Evolutionary conservation across 2,329 filamentous ascomycete species (phyloP).

Genomic region (Chaetomium strumarium): DNA sequence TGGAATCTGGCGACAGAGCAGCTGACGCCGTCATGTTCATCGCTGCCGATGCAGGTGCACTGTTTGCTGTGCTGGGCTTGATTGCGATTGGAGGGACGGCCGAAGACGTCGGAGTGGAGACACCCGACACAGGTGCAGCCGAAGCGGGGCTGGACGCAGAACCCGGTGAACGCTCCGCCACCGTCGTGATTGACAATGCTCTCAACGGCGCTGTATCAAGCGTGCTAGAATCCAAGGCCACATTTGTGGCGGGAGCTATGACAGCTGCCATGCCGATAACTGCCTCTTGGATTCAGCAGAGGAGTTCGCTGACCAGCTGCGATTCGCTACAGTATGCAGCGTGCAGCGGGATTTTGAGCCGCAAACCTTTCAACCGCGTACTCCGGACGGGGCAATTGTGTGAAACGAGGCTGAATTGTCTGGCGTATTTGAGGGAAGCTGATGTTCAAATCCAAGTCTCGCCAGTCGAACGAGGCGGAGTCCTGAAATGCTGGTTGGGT

Average conservation of each 20-base stretch:
- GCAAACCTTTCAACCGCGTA: not conserved
- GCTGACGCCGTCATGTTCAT: conserved; percentile 43
- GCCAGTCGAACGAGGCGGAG: not conserved
- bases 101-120: conserved; percentile 21
- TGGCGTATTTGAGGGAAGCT: not conserved
- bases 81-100: conserved; percentile 24
- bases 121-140: conserved; percentile 20
- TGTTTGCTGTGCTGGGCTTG: conserved; percentile 21
- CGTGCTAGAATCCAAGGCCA: not conserved
- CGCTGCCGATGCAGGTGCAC: conserved; percentile 10
- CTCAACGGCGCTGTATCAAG: not conserved
- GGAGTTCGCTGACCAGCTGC: not conserved
- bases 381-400: not conserved
- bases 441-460: not conserved
- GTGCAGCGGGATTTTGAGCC: conserved; percentile 7
- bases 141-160: conserved; percentile 23
- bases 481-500: not conserved
- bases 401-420: not conserved
- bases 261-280: conserved; percentile 12
- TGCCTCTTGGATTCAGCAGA: not conserved
- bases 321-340: conserved; percentile 10
- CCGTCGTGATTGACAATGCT: conserved; percentile 15
- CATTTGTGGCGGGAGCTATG: not conserved
- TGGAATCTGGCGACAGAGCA: conserved; percentile 38
- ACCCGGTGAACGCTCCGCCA: conserved; percentile 10